Percentiles rank a stretch among this genome's conserved stretches.
Evolutionary conservation across 2,329 filamentous ascomycete genomes (phyloP).

Genomic region (Aspergillus pseudonomiae): DNA sequence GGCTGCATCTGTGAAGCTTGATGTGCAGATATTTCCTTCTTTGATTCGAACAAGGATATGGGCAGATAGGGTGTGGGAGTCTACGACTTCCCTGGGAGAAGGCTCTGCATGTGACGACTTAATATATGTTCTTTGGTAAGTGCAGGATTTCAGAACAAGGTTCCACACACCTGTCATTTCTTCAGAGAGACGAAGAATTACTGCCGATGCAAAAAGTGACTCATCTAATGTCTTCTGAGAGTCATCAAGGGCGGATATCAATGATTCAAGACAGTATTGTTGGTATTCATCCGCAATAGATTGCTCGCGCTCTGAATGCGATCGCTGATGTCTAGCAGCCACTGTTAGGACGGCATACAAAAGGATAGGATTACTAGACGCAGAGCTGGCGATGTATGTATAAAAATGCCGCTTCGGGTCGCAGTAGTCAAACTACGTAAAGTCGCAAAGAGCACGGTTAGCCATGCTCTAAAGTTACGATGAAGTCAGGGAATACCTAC

Average conservation of each 20-base stretch:
- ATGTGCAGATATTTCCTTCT: slow-evolving; percentile 1
- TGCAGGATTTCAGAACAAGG: neutral
- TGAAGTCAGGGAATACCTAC: neutral
- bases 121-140: neutral
- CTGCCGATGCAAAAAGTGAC: slow-evolving; percentile 7
- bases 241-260: slow-evolving; percentile 7
- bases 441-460: neutral
- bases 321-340: slow-evolving; percentile 8
- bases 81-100: neutral
- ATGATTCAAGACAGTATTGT: neutral
- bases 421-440: slow-evolving; percentile 8
- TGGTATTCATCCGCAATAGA: slow-evolving; percentile 1
- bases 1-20: slow-evolving; percentile 9
- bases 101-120: neutral
- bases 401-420: slow-evolving; percentile 3
- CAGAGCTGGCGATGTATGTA: slow-evolving; percentile 1
- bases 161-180: slow-evolving; percentile 5
- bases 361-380: slow-evolving; percentile 1
- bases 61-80: slow-evolving; percentile 1
- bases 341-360: slow-evolving; percentile 6
- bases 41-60: slow-evolving; percentile 1
- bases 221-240: slow-evolving; percentile 2
- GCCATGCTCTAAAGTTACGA: neutral
- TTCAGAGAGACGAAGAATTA: slow-evolving; percentile 7
- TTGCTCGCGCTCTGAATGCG: neutral